phyloP scores from a whole-genome alignment of 208 protist genomes.

The Wallacemonas sp. region DNA sequence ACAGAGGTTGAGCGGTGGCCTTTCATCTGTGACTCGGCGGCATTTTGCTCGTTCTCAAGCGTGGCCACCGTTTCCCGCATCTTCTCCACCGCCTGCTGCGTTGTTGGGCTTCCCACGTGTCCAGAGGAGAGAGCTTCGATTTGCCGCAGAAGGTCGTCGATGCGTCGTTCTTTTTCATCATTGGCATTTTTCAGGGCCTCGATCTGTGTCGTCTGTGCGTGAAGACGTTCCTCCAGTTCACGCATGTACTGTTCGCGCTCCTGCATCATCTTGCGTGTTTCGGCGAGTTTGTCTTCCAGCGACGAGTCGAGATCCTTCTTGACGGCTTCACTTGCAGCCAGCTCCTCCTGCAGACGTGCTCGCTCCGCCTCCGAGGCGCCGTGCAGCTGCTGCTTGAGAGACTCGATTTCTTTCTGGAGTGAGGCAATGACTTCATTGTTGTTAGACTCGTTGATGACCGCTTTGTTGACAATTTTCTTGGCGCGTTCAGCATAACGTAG shows the following conservation, averaged over 20 bases:
- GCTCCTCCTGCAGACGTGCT: slow-evolving; percentile 49
- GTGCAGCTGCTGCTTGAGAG: slow-evolving; percentile 44
- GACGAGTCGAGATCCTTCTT: slow-evolving; percentile 69
- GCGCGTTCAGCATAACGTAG: slow-evolving; percentile 71
- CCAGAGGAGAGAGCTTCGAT: slow-evolving; percentile 26
- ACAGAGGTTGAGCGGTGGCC: slow-evolving; percentile 13
- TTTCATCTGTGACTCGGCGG: slow-evolving; percentile 24
- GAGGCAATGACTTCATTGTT: slow-evolving; percentile 79
- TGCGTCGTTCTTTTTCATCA: slow-evolving; percentile 60
- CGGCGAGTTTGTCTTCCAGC: slow-evolving; percentile 63
- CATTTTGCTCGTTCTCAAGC: slow-evolving; percentile 60
- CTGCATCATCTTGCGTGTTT: slow-evolving; percentile 67
- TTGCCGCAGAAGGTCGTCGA: slow-evolving; percentile 55
- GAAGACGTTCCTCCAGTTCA: slow-evolving; percentile 49
- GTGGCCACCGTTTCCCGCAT: slow-evolving; percentile 58
- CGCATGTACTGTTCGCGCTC: slow-evolving; percentile 69
- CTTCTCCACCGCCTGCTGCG: slow-evolving; percentile 34
- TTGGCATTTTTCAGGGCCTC: slow-evolving; percentile 49
- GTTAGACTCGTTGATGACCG: slow-evolving; percentile 85
- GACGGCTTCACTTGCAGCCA: slow-evolving; percentile 63
- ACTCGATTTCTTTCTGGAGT: slow-evolving; percentile 67
- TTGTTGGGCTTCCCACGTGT: slow-evolving; percentile 3
- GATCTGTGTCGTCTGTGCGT: slow-evolving; percentile 54
- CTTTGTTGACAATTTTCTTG: slow-evolving; percentile 86
- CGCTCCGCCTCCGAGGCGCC: slow-evolving; percentile 51